These are phyloP conservation scores for Diaporthe citrichinensis DNA, from an alignment of 2,329 filamentous ascomycete genomes.

Conservation along the genomic window DNA sequence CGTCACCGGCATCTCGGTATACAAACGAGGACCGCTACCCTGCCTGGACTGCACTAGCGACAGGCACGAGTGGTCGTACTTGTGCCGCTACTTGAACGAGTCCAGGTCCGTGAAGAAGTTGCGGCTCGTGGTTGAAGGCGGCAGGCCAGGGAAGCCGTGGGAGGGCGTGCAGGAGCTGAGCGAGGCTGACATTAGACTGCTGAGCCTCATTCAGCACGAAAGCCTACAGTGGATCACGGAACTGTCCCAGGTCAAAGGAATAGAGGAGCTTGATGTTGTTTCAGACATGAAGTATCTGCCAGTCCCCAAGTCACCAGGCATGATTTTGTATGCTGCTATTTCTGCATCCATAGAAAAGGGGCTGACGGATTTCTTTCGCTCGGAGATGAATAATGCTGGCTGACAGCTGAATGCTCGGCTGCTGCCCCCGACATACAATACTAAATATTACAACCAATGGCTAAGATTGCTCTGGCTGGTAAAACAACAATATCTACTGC, in stretches of 20 bases:
- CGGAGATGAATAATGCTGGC: constrained; percentile 12
- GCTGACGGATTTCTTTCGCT: constrained; percentile 31
- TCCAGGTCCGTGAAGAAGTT: constrained; percentile 58
- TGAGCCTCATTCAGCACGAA: constrained; percentile 61
- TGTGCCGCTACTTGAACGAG: constrained; percentile 63
- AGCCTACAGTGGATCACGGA: constrained; percentile 71
- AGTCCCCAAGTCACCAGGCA: constrained; percentile 64
- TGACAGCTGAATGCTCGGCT: neutral
- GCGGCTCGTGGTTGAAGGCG: constrained; percentile 68
- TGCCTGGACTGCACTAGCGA: constrained; percentile 65
- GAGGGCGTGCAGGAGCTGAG: constrained; percentile 61
- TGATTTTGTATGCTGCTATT: constrained; percentile 72
- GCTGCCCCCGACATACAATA: too few species aligned
- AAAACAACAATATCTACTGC: neutral
- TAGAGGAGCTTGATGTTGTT: constrained; percentile 65
- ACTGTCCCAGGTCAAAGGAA: constrained; percentile 62
- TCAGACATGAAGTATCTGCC: constrained; percentile 69
- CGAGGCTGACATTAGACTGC: constrained; percentile 61
- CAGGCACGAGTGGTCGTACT: constrained; percentile 66
- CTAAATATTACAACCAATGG: neutral
- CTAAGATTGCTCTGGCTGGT: too few species aligned
- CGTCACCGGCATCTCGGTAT: constrained; percentile 65
- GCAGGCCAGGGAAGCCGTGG: constrained; percentile 63
- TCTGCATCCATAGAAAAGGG: constrained; percentile 69
- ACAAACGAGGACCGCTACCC: constrained; percentile 68